phyloP scores from a whole-genome alignment of 2,329 filamentous ascomycete genomes.

The Claviceps paspali region DNA sequence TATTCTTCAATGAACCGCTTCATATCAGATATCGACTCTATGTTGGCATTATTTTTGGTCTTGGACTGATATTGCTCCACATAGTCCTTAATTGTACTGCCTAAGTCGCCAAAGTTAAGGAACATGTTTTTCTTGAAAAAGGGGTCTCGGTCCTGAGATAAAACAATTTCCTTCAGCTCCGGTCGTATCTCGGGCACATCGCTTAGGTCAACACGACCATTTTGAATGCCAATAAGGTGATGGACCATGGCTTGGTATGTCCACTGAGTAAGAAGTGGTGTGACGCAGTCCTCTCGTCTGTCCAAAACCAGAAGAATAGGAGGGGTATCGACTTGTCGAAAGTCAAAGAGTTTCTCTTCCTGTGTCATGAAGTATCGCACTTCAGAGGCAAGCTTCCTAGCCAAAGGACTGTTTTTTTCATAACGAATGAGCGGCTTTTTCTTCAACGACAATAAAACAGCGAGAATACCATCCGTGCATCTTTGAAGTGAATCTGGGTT shows the following conservation, averaged over 20 bases:
- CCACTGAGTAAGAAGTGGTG: constrained; percentile 90
- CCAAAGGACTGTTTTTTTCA: constrained; percentile 74
- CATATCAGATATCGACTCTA: constrained; percentile 97
- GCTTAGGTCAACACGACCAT: constrained; percentile 82
- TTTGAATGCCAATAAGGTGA: constrained; percentile 82
- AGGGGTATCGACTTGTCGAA: constrained; percentile 84
- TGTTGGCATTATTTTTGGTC: constrained; percentile 89
- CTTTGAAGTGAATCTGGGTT: constrained; percentile 77
- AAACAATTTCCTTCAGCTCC: constrained; percentile 82
- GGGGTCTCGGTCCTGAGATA: constrained; percentile 92
- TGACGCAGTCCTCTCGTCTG: constrained; percentile 85
- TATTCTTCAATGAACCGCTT: constrained; percentile 99
- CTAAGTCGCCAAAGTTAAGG: constrained; percentile 88
- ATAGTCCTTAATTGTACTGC: constrained; percentile 94
- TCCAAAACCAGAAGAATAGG: constrained; percentile 85
- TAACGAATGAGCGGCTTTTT: constrained; percentile 94
- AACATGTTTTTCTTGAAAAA: constrained; percentile 99
- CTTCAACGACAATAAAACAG: constrained; percentile 74
- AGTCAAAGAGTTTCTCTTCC: constrained; percentile 93
- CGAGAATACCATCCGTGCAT: constrained; percentile 74
- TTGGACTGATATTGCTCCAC: constrained; percentile 97
- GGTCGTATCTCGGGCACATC: constrained; percentile 71
- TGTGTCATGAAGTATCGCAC: constrained; percentile 86
- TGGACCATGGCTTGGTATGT: constrained; percentile 99
- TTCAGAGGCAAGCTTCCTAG: constrained; percentile 87